Evolutionary conservation across 306 rosid species (phyloP), one percentile per base, ranked within the genome.

Genomic region (Prunus kanzakura): DNA sequence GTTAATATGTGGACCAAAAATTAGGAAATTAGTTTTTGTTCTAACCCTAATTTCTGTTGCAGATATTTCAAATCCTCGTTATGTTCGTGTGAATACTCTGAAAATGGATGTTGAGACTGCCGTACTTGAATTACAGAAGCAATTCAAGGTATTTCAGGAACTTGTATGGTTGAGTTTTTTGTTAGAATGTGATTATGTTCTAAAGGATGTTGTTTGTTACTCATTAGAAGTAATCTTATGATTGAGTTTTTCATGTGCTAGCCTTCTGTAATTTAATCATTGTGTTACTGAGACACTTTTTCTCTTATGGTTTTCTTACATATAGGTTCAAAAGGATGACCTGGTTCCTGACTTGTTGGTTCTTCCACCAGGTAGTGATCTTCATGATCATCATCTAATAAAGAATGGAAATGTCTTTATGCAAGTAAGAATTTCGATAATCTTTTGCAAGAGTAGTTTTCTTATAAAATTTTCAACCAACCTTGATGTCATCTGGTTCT

Each of bases 11-110:
- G 29, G 9, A 22, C n/a, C 5, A 22, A 45, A 38, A 38, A 38
- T 38, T 38, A 38, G 43, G 43, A 38, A 38, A 38, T 38, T 15
- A 15, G 27, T 11, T 8, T 25, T 15, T 4, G 13, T 41, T 3
- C 38, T 57, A 19, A 61, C 9, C 12, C 22, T 78, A 18, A 64
- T 75, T 83, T 76, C 46, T 72, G 63, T 61, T 89, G 88, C 96
- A 89, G 97, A 82, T 78, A 70, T 83, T 75, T 86, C 89, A 71
- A 41, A 69, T 68, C 93, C 97, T 79, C 93, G 99, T 61, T 82
- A 82, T 83, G 95, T 92, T 82, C 97, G 97, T n/a, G 97, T 92
- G 27, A 92, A 92, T 82, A 86, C 99, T 20, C 90, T 92, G 84
- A 90, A 92, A 79, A 63, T 95, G 23, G 89, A 89, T 84, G 94